phyloP scores from a whole-genome alignment of 2,329 filamentous ascomycete genomes.

The Diaporthe amygdali region DNA sequence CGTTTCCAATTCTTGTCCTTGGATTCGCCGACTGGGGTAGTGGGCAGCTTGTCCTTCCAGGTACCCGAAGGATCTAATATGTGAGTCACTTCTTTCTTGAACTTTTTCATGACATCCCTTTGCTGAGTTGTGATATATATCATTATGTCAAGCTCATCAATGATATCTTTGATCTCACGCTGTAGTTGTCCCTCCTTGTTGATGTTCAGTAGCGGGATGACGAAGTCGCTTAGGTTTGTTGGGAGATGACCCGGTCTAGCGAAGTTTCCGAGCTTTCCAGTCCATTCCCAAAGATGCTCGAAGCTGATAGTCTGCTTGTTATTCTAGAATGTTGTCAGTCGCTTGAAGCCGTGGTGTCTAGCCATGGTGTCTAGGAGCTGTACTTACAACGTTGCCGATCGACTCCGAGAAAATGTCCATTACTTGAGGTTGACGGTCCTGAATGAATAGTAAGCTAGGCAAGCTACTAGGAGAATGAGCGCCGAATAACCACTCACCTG shows the following conservation, averaged over 20 bases:
- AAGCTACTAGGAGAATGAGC: too few species aligned
- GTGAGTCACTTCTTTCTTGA: conserved; percentile 28
- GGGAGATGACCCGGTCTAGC: background rate
- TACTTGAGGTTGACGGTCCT: background rate
- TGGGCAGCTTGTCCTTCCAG: conserved; percentile 18
- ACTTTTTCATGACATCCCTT: conserved; percentile 34
- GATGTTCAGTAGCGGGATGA: conserved; percentile 42
- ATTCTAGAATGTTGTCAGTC: background rate
- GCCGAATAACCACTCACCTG: background rate
- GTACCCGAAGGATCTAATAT: conserved; percentile 25
- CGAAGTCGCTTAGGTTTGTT: background rate
- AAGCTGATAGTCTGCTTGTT: conserved; percentile 39
- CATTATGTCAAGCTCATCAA: conserved; percentile 54
- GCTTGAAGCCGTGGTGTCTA: rapidly evolving
- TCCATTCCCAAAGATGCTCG: conserved; percentile 42
- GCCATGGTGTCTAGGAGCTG: too few species aligned
- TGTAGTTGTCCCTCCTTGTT: conserved; percentile 46
- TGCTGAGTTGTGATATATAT: conserved; percentile 43
- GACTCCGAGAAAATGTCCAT: conserved; percentile 40
- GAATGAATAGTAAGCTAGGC: background rate
- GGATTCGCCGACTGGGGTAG: background rate
- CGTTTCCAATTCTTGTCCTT: background rate
- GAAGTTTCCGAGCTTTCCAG: conserved; percentile 21
- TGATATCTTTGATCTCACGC: conserved; percentile 51
- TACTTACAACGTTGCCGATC: conserved; percentile 46